Evolutionary conservation across 495 filamentous ascomycete genomes (phyloP), one percentile per base, ranked within the genome.

Genomic region (Neurospora sp.): DNA sequence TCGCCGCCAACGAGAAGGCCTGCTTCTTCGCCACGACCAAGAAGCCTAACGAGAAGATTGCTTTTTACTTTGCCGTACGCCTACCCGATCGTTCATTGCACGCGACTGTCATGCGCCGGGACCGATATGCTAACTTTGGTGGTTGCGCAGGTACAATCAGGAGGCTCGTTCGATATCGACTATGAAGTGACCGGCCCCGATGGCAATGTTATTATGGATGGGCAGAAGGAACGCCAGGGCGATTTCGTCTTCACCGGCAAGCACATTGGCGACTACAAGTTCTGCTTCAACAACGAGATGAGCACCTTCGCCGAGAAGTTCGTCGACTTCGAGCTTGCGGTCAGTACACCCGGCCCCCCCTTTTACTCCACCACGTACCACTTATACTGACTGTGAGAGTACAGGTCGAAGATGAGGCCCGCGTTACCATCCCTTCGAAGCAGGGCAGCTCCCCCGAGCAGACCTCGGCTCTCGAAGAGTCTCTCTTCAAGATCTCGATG

Each of bases 271-370:
- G 96, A 98, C 78, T 98, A 98, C 84, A 89, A 89, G 72, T 98
- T 98, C 83, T 99, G 96, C 88, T 98, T 99, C 86, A 91, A 96
- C 84, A 99, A 98, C 78, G 93, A 97, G 78, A 97, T 98, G 93
- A 96, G 93, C 77, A 98, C 95, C 3, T 97, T 96, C 78, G 91
- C 95, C 31, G 96, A 99, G 85, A 99, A 99, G 84, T 90, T 95
- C 84, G 95, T 99, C 71, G 96, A 99, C 81, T 98, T 99, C 79
- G 96, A 99, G 85, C 97, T 99, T 81, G 88, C 96, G 76, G 96
- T 98, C 85, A 75, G 92, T 39, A 39, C 42, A 54, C 31, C 71
- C 74, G 74, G 46, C 62, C 31, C 16, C 40, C 9, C 71, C 73
- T 71, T 18, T 62, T 49, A 31, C 70, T 46, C 44, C 62, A 37